These are phyloP conservation scores for Septoria linicola DNA, from an alignment of 2,329 filamentous ascomycete species.

Conservation along the genomic window DNA sequence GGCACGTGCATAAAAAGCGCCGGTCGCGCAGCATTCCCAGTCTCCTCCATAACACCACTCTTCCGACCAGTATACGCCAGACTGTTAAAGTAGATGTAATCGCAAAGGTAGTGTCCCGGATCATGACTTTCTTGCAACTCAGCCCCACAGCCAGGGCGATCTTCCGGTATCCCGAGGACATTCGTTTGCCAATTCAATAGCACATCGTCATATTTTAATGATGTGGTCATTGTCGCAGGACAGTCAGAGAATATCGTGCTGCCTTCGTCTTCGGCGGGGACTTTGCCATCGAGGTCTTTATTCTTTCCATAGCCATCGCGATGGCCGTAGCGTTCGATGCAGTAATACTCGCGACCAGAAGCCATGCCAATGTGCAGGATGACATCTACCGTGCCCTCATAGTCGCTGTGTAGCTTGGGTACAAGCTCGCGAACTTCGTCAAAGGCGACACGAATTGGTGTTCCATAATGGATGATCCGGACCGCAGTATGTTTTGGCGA, in stretches of 20 bases:
- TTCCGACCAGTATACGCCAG: conserved; percentile 38
- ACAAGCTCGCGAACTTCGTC: conserved; percentile 62
- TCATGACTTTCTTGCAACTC: conserved; percentile 42
- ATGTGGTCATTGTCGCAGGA: conserved; percentile 32
- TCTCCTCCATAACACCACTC: conserved; percentile 25
- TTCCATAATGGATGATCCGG: conserved; percentile 63
- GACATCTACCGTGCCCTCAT: conserved; percentile 57
- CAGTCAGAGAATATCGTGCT: conserved; percentile 32
- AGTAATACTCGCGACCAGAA: conserved; percentile 62
- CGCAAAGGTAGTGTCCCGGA: conserved; percentile 46
- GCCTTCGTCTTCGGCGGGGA: conserved; percentile 32
- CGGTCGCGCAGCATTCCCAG: conserved; percentile 28
- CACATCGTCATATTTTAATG: conserved; percentile 34
- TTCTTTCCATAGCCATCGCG: conserved; percentile 67
- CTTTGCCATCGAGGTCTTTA: conserved; percentile 64
- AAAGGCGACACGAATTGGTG: conserved; percentile 71
- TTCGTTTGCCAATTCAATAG: conserved; percentile 34
- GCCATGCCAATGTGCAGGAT: conserved; percentile 81
- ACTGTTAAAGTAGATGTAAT: conserved; percentile 46
- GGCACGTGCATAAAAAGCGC: conserved; percentile 48
- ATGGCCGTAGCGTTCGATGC: conserved; percentile 68
- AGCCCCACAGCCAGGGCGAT: conserved; percentile 29
- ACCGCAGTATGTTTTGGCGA: conserved; percentile 47
- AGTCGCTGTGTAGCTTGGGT: conserved; percentile 59
- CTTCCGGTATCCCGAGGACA: conserved; percentile 30